Conservation (phyloP, 2,329 filamentous ascomycete species). For the Torrubiellomyces zombiae region DNA sequence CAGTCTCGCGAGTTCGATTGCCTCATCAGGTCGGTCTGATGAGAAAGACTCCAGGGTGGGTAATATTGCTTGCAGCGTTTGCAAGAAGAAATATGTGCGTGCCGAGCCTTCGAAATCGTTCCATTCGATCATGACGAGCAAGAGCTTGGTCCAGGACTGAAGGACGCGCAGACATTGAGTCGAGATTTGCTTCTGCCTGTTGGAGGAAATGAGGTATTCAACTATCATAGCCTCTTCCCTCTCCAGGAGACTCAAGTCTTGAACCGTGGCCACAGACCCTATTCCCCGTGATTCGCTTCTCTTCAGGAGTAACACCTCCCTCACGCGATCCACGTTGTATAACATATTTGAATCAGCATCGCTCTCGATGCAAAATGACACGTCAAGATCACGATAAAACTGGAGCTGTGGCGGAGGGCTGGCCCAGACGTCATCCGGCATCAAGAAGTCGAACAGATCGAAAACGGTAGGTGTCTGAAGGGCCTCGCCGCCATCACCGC, state of each 20-base stretch:
- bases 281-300: constrained; percentile 41
- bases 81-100: constrained; percentile 64
- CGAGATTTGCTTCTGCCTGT: constrained; percentile 42
- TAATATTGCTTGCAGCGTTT: constrained; percentile 72
- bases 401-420: constrained; percentile 34
- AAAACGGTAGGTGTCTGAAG: constrained; percentile 63
- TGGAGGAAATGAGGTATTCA: constrained; percentile 44
- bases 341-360: constrained; percentile 38
- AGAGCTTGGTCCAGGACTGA: constrained; percentile 67
- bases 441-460: constrained; percentile 81
- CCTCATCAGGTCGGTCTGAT: constrained; percentile 49
- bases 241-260: constrained; percentile 33
- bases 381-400: constrained; percentile 49
- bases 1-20: constrained; percentile 62
- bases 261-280: constrained; percentile 29
- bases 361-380: constrained; percentile 46
- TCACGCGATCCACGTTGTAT: constrained; percentile 55
- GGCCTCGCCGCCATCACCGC: constrained; percentile 47
- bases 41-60: constrained; percentile 73
- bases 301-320: constrained; percentile 57
- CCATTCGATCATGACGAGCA: constrained; percentile 67
- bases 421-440: constrained; percentile 32
- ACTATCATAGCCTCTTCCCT: constrained; percentile 43
- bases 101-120: constrained; percentile 61
- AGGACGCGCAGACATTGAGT: constrained; percentile 50